Evolutionary conservation across 495 filamentous ascomycete species (phyloP).

Genomic region (Lasiosphaeriaceae sp.): DNA sequence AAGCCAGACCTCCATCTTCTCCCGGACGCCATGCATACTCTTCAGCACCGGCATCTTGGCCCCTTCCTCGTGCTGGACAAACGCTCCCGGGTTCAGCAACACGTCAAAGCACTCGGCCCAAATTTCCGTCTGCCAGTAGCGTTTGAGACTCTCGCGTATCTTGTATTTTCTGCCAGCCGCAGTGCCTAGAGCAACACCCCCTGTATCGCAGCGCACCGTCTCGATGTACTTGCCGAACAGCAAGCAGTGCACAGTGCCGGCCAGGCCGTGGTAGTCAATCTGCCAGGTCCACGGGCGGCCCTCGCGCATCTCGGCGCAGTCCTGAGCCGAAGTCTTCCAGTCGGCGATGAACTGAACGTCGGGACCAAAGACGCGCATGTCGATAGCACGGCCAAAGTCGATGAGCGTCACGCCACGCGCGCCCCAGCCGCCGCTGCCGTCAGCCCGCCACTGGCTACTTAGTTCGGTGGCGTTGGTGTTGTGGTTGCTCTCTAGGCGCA

Average conservation of each 20-base stretch:
- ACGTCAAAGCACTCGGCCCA: conserved; percentile 84
- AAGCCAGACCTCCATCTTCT: conserved; percentile 83
- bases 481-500: conserved; percentile 60
- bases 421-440: conserved; percentile 74
- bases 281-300: conserved; percentile 92
- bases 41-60: conserved; percentile 61
- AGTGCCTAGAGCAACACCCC: conserved; percentile 23
- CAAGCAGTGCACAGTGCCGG: conserved; percentile 77
- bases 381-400: conserved; percentile 92
- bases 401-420: conserved; percentile 79
- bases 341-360: conserved; percentile 89
- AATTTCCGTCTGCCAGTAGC: conserved; percentile 93
- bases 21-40: conserved; percentile 61
- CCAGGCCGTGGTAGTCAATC: conserved; percentile 89
- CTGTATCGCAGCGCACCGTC: conserved; percentile 55
- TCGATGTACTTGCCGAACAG: conserved; percentile 95
- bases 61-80: conserved; percentile 57
- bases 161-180: conserved; percentile 54
- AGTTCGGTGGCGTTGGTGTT: conserved; percentile 22
- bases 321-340: conserved; percentile 78
- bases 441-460: conserved; percentile 58
- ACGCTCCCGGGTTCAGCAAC: conserved; percentile 71
- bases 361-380: conserved; percentile 77
- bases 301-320: conserved; percentile 94
- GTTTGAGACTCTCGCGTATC: conserved; percentile 73